phyloP scores from a whole-genome alignment of 1,284 basidiomycete genomes.

The Phenoliferia sp. region DNA sequence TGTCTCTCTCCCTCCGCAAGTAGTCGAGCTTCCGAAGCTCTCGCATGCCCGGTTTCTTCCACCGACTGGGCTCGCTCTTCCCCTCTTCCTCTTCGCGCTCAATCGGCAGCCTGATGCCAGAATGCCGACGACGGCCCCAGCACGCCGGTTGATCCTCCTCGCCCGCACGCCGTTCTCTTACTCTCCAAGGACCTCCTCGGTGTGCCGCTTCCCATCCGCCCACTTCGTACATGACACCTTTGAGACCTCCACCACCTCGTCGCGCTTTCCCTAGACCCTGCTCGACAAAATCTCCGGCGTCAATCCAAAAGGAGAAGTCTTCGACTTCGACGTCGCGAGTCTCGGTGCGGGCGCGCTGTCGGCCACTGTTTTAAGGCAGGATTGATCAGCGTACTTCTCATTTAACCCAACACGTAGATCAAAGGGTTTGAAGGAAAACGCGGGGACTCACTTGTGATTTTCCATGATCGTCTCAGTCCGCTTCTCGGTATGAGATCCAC shows the following conservation, averaged over 20 bases:
- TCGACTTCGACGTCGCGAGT: conserved; percentile 5
- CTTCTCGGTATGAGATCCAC: not conserved
- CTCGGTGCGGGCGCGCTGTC: not conserved
- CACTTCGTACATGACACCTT: conserved; percentile 5
- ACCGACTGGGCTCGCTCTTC: not conserved
- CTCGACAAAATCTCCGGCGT: not conserved
- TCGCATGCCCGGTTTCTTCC: not conserved
- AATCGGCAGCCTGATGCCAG: not conserved
- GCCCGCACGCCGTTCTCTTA: not conserved
- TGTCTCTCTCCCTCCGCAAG: conserved; percentile 2
- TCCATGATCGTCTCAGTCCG: not conserved
- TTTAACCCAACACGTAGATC: too few relatives aligned
- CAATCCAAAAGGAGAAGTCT: conserved; percentile 9
- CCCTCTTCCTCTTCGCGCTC: conserved; percentile 1
- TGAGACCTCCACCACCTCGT: conserved; percentile 5
- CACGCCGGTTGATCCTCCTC: not conserved
- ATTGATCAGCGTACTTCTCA: too few relatives aligned
- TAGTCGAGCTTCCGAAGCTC: not conserved
- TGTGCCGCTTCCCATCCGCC: conserved; percentile 9
- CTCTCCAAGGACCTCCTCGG: conserved; percentile 3
- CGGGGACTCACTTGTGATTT: not conserved
- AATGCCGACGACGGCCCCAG: not conserved
- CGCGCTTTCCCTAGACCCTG: not conserved
- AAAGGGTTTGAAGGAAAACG: too few relatives aligned
- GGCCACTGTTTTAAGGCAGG: not conserved